Percentiles rank a stretch among this genome's conserved stretches.
Evolutionary conservation across 1,139 yeast genomes (phyloP).

Genomic region (Blastobotrys arbuscula): DNA sequence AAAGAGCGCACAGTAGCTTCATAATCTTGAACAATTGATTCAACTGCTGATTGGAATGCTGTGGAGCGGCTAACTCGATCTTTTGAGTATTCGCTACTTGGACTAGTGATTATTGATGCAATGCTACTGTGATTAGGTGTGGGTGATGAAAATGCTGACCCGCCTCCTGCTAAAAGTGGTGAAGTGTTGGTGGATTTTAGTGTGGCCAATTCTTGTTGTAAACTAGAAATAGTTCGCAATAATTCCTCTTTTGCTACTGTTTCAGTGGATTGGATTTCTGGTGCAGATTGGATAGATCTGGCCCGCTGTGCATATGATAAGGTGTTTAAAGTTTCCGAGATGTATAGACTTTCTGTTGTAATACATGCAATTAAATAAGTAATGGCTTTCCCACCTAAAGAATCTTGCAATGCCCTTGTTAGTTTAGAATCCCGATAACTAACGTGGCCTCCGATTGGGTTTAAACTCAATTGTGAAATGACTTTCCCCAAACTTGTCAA

Average conservation of each 20-base stretch:
- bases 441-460: constrained; percentile 47
- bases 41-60: constrained; percentile 23
- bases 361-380: constrained; percentile 75
- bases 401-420: constrained; percentile 70
- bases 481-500: constrained; percentile 77
- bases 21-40: constrained; percentile 22
- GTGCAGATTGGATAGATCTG: constrained; percentile 26
- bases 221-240: constrained; percentile 17
- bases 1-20: constrained; percentile 25
- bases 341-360: constrained; percentile 49
- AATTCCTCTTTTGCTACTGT: constrained; percentile 21
- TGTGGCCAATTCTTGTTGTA: constrained; percentile 21
- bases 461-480: constrained; percentile 56
- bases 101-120: not conserved
- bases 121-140: not conserved
- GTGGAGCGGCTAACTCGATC: constrained; percentile 20
- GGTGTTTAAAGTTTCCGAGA: constrained; percentile 72
- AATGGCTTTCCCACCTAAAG: constrained; percentile 75
- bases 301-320: constrained; percentile 75
- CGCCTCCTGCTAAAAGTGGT: constrained; percentile 4
- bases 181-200: constrained; percentile 4
- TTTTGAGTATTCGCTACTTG: constrained; percentile 15
- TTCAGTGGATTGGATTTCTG: constrained; percentile 23
- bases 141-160: not conserved
- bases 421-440: constrained; percentile 83